Evolutionary conservation across 305 asterid genomes (phyloP).

Genomic region (Solanum hybrid): DNA sequence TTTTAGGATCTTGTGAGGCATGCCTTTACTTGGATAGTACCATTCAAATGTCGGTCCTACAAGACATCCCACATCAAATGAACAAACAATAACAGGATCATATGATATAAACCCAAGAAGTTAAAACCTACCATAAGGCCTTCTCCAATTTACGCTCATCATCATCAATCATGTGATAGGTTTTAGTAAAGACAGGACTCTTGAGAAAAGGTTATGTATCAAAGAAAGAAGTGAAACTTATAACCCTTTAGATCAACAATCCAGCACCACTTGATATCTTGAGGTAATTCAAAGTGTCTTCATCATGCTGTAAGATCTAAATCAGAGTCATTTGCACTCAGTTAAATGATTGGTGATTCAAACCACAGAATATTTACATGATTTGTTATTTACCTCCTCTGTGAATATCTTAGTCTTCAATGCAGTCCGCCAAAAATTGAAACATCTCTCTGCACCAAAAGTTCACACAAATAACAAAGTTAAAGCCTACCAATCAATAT

Average conservation of each 20-base stretch:
- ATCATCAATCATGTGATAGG: constrained; percentile 79
- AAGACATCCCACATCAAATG: constrained; percentile 5
- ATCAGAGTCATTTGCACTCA: not conserved
- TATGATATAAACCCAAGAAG: not conserved
- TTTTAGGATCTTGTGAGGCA: constrained; percentile 54
- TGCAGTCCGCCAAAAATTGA: constrained; percentile 3
- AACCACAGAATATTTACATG: constrained; percentile 1
- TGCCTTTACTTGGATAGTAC: constrained; percentile 46
- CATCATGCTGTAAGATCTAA: constrained; percentile 3
- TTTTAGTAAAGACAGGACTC: constrained; percentile 60
- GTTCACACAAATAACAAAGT: not conserved
- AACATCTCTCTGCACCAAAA: constrained; percentile 8
- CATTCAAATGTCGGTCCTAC: constrained; percentile 44
- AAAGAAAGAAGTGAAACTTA: constrained; percentile 60
- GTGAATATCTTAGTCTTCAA: constrained; percentile 3
- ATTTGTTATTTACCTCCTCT: constrained; percentile 7
- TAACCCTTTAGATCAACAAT: constrained; percentile 60
- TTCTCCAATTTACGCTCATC: constrained; percentile 62
- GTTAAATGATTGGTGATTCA: constrained; percentile 4
- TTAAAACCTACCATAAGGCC: constrained; percentile 50
- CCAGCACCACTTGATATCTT: constrained; percentile 67
- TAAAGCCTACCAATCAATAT: not conserved
- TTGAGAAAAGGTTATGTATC: constrained; percentile 63
- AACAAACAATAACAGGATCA: not conserved
- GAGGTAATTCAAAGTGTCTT: constrained; percentile 11